phyloP scores from a whole-genome alignment of 2,329 filamentous ascomycete genomes.

The Aspergillus sclerotialis region DNA sequence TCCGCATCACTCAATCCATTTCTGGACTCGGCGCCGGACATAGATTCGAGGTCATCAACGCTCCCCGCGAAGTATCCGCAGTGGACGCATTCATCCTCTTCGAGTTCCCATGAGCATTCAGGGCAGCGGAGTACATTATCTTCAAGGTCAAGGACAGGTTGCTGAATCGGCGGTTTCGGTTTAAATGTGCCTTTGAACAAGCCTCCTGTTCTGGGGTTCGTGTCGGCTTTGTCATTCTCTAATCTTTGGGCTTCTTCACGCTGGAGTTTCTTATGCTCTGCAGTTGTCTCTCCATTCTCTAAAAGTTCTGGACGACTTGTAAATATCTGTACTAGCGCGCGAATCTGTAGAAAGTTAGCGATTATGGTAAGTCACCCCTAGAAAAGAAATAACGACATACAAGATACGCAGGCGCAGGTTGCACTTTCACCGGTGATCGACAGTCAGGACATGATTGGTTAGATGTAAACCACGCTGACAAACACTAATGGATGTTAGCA shows the following conservation, averaged over 20 bases:
- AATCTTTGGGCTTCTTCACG: constrained; percentile 54
- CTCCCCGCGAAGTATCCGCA: constrained; percentile 51
- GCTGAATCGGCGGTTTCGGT: constrained; percentile 18
- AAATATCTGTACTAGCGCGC: constrained; percentile 59
- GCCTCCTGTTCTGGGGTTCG: constrained; percentile 44
- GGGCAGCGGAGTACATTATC: constrained; percentile 60
- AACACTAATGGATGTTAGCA: constrained; percentile 40
- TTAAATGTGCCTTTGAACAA: constrained; percentile 59
- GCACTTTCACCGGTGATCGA: constrained; percentile 49
- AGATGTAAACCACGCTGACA: constrained; percentile 49
- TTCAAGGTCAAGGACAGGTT: constrained; percentile 47
- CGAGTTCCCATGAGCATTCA: constrained; percentile 56
- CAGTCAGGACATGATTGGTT: constrained; percentile 66
- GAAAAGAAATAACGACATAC: constrained; percentile 35
- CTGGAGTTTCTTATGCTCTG: constrained; percentile 53
- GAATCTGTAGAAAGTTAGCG: constrained; percentile 40
- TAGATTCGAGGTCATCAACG: constrained; percentile 38
- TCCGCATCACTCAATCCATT: constrained; percentile 41
- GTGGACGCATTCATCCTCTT: constrained; percentile 50
- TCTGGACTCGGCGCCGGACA: constrained; percentile 25
- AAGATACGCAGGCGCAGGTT: constrained; percentile 59
- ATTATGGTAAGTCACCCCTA: constrained; percentile 1
- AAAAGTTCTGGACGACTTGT: constrained; percentile 54
- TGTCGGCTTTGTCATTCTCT: constrained; percentile 53
- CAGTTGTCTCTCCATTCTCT: constrained; percentile 55